Evolutionary conservation across 177 flowering plant species (phyloP), one percentile per base, ranked within the genome.

Genomic region (Vitis hybrid): DNA sequence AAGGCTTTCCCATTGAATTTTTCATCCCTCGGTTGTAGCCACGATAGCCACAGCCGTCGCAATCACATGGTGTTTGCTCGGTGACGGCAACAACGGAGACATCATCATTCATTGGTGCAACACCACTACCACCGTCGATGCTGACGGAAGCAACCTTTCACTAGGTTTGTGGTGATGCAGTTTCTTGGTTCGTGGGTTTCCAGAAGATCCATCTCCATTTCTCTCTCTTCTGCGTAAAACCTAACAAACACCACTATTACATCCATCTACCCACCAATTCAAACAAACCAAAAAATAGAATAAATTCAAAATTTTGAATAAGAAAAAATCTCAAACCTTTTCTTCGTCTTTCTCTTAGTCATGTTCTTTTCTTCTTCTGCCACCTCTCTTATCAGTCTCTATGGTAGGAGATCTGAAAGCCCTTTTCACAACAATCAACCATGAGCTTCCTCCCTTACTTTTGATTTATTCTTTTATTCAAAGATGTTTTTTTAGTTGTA

Each of bases 31-130:
- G 52, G 83, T 84, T 3, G 84, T 78, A 39, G 78, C 84, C 9
- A 82, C 18, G 1, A 74, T 75, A 10, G 86, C 88, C 69, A 85
- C 70, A 19, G 87, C 87, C 66, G 71, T 66, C 8, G 75, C 84
- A 53, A 81, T 51, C 4, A 82, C 79, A 26, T 62, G 74, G 58
- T 77, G 75, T 26, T 62, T 74, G 74, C 71, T 73, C 77, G 3
- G 60, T 58, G 45, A 15, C 67, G 0, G 26, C 0, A 11, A 20
- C 52, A 14, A 57, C 63, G 3, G 26, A 26, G 3, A 26, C 26
- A 26, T 26, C 59, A 1, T 62, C 19, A 26, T 18, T 16, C 10
- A 10, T 12, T 10, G 33, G 45, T 13, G 57, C 33, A 65, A 16
- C 10, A 20, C 2, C 5, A 26, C 26, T 2, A 6, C 18, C 18